Evolutionary conservation across 2,329 filamentous ascomycete species (phyloP).

Genomic region (Diplodia scrobiculata): DNA sequence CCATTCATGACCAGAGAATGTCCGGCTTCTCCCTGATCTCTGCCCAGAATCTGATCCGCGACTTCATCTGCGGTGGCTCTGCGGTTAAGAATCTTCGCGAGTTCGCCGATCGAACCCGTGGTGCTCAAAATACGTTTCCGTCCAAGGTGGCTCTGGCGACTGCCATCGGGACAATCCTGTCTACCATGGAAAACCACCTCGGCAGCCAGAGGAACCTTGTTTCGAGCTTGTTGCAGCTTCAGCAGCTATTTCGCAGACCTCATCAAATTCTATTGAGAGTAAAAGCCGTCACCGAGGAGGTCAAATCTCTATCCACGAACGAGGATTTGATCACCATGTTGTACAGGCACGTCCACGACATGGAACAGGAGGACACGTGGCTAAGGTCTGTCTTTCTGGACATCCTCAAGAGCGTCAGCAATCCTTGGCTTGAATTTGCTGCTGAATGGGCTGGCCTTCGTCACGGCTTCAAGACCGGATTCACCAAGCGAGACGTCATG

Average conservation of each 20-base stretch:
- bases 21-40: constrained; percentile 55
- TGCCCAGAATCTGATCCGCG: constrained; percentile 57
- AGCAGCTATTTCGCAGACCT: constrained; percentile 49
- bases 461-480: constrained; percentile 35
- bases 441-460: constrained; percentile 73
- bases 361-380: constrained; percentile 64
- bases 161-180: constrained; percentile 45
- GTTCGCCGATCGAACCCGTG: constrained; percentile 44
- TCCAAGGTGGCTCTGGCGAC: constrained; percentile 49
- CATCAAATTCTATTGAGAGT: constrained; percentile 59
- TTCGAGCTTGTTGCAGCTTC: constrained; percentile 47
- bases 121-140: constrained; percentile 41
- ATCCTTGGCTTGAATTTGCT: constrained; percentile 67
- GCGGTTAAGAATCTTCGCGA: constrained; percentile 42
- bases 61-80: constrained; percentile 46
- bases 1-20: constrained; percentile 50
- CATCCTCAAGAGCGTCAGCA: constrained; percentile 63
- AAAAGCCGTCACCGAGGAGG: constrained; percentile 50
- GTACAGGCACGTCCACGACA: constrained; percentile 46
- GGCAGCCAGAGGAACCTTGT: constrained; percentile 37
- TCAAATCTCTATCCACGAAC: constrained; percentile 49
- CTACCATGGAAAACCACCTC: constrained; percentile 47
- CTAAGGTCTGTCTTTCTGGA: constrained; percentile 67
- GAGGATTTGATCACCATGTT: constrained; percentile 45
- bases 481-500: constrained; percentile 2